Evolutionary conservation across 1,284 basidiomycete species (phyloP).

Genomic region (Cutaneotrichosporon sp.): DNA sequence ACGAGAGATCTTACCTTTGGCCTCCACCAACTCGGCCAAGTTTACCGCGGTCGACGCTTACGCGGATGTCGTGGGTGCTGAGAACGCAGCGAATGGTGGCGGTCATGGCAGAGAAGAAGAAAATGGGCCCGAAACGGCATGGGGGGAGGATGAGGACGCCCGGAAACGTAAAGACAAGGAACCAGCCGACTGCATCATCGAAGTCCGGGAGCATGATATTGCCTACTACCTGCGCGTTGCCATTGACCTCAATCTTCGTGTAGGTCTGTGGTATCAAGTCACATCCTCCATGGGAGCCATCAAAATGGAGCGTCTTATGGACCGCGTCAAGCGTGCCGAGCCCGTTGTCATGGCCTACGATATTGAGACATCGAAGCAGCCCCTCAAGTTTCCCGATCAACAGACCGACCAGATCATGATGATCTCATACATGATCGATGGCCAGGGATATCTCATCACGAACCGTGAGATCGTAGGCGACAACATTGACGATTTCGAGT

Average conservation of each 20-base stretch:
- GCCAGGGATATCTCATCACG: conserved; percentile 91
- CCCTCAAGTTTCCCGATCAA: conserved; percentile 97
- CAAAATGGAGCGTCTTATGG: conserved; percentile 64
- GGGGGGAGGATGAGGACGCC: conserved; percentile 55
- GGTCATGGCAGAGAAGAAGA: conserved; percentile 55
- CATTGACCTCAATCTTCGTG: conserved; percentile 92
- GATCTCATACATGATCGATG: conserved; percentile 67
- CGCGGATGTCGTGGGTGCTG: conserved; percentile 89
- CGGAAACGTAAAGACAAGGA: conserved; percentile 56
- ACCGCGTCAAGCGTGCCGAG: conserved; percentile 96
- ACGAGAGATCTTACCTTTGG: conserved; percentile 83
- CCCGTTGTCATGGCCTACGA: conserved; percentile 99
- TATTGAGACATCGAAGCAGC: conserved; percentile 98
- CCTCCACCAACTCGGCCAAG: conserved; percentile 84
- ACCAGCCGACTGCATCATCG: conserved; percentile 84
- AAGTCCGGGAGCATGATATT: conserved; percentile 94
- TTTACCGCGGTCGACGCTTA: conserved; percentile 95
- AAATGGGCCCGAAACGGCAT: conserved; percentile 50
- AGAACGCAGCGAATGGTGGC: conserved; percentile 50
- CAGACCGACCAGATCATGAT: conserved; percentile 98
- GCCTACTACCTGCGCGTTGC: conserved; percentile 97
- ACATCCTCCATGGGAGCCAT: conserved; percentile 77
- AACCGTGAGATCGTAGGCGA: conserved; percentile 96
- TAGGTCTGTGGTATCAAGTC: conserved; percentile 94
- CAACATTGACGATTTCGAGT: conserved; percentile 98